Evolutionary conservation across 2,329 filamentous ascomycete genomes (phyloP), one percentile per base, ranked within the genome.

Genomic region (Aschersonia sp.): DNA sequence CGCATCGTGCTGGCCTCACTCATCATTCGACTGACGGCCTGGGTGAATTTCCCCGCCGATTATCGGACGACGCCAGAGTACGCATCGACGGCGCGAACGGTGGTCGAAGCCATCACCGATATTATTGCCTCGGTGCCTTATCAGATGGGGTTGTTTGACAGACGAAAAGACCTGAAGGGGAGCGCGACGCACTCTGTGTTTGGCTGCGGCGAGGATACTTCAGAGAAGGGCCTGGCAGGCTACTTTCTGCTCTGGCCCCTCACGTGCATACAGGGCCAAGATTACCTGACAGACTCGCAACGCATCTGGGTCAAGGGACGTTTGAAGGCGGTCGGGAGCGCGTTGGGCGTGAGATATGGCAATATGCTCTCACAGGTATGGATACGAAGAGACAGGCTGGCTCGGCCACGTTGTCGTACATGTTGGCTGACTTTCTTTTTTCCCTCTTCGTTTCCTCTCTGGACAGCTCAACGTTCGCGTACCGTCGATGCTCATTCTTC

Each of bases 11-110:
- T 79, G 29, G 68, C 71, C 4, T 70, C 73, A 8, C 60, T 76
- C 7, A 68, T 72, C 22, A 71, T 80, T 7, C 72, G 77, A 5
- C 77, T 74, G 52, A 71, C 72, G 8, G 77, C 77, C 2, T 80
- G 76, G 76, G 64, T 75, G 37, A 75, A 73, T 59, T 66, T 69
- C 12, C 77, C 77, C 0, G 68, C 75, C 11, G 77, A 81, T 57
- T 80, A 80, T 55, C 67, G 76, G 41, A 79, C 76, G 1, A 81
- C 76, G 10, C 69, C 74, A 9, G 74, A 79, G 58, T 81, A 80
- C 51, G 74, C 73, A 6, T 68, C 70, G 1, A 71, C 72, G 4
- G 67, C 71, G 11, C 60, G 70, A 43, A 66, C 66, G 0, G 76
- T 69, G 47, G 65, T 65, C 41, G 70, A 75, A 44, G 66, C 67